A percentile compares a stretch with the other conserved stretches of the same genome.
Conservation (phyloP, 768 basidiomycete species). For the Rhizopogon vinicolor region DNA sequence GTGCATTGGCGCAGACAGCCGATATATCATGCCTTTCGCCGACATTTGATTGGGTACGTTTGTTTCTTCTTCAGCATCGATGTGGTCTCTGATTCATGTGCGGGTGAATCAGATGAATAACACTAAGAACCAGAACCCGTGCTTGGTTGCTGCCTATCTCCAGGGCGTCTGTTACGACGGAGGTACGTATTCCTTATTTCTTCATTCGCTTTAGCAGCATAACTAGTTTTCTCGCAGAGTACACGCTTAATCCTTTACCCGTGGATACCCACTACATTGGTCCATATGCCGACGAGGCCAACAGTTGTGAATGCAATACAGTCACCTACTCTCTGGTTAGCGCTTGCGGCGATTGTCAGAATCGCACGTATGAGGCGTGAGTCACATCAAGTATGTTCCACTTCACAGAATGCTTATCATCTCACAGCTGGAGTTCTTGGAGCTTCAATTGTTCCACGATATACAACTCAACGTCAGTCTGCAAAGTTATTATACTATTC, state of each 20-base stretch:
- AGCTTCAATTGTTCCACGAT: slow-evolving; percentile 40
- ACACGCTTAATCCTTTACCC: slow-evolving; percentile 35
- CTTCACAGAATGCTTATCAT: not conserved
- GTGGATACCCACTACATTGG: slow-evolving; percentile 20
- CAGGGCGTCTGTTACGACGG: slow-evolving; percentile 38
- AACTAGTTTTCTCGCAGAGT: slow-evolving; percentile 25
- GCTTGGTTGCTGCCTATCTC: slow-evolving; percentile 39
- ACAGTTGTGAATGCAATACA: slow-evolving; percentile 49
- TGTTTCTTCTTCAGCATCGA: not conserved
- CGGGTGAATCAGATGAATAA: slow-evolving; percentile 29
- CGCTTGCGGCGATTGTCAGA: slow-evolving; percentile 57
- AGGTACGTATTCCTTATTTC: slow-evolving; percentile 27
- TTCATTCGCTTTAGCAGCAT: slow-evolving; percentile 4
- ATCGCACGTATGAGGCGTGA: slow-evolving; percentile 33
- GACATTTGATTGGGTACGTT: slow-evolving; percentile 23
- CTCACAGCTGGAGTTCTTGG: slow-evolving; percentile 49
- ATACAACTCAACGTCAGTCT: slow-evolving; percentile 22
- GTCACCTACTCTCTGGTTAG: slow-evolving; percentile 52
- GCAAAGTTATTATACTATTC: not conserved
- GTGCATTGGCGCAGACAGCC: slow-evolving; percentile 19
- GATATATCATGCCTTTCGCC: slow-evolving; percentile 13
- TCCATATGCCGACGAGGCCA: slow-evolving; percentile 25
- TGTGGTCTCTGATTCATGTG: not conserved
- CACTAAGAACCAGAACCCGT: slow-evolving; percentile 43
- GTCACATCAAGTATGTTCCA: slow-evolving; percentile 1